These are phyloP conservation scores for Aureobasidium melanogenum DNA, from an alignment of 2,329 filamentous ascomycete genomes.

Conservation along the genomic window DNA sequence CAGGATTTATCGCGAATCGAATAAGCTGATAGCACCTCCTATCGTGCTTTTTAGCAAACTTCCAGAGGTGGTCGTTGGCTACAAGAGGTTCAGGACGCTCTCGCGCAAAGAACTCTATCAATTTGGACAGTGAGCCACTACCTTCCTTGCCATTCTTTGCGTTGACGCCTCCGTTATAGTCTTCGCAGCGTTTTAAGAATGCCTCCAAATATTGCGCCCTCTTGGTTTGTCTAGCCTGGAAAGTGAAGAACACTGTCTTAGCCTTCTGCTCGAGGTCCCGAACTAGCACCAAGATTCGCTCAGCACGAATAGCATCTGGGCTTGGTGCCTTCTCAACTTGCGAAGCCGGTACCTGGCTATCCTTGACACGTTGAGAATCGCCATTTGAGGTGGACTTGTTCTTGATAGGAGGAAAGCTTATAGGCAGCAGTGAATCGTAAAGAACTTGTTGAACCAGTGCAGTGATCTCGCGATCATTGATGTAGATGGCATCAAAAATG, in stretches of 20 bases:
- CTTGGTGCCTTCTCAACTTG: conserved; percentile 42
- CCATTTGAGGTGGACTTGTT: conserved; percentile 37
- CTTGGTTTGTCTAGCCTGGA: conserved; percentile 68
- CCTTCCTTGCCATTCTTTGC: conserved; percentile 58
- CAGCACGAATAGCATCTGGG: conserved; percentile 68
- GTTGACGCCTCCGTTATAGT: conserved; percentile 79
- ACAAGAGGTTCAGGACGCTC: conserved; percentile 68
- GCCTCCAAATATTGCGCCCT: conserved; percentile 64
- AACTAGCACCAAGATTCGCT: conserved; percentile 74
- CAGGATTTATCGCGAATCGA: conserved; percentile 71
- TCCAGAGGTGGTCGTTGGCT: conserved; percentile 69
- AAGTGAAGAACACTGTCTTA: conserved; percentile 79
- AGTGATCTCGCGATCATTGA: conserved; percentile 81
- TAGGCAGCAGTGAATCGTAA: conserved; percentile 79
- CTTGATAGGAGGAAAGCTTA: conserved; percentile 72
- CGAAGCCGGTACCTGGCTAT: conserved; percentile 42
- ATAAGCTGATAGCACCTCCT: conserved; percentile 83
- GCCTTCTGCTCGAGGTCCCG: conserved; percentile 68
- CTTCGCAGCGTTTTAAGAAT: conserved; percentile 78
- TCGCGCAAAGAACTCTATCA: conserved; percentile 63
- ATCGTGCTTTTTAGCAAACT: conserved; percentile 86
- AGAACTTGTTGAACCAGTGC: conserved; percentile 74
- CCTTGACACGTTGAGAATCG: conserved; percentile 52
- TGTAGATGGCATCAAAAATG: conserved; percentile 81
- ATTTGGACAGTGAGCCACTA: conserved; percentile 61